phyloP scores from a whole-genome alignment of 1,284 basidiomycete genomes.

The Tylopilus orsonianus region DNA sequence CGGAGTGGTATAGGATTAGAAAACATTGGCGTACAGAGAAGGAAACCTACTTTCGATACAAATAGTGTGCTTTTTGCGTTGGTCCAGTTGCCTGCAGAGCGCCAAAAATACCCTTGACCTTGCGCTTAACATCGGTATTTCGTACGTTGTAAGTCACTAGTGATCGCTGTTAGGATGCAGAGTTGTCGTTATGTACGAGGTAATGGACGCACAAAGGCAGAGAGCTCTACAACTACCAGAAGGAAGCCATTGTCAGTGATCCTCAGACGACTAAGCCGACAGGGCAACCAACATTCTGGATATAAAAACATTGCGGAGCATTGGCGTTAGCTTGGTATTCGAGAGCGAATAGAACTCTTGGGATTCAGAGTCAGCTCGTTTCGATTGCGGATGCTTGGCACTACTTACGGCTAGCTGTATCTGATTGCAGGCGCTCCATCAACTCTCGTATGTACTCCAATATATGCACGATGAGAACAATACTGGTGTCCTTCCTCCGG shows the following conservation, averaged over 20 bases:
- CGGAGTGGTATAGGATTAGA: neutral
- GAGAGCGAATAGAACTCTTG: slow-evolving; percentile 20
- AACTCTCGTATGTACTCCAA: slow-evolving; percentile 15
- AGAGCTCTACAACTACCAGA: slow-evolving; percentile 25
- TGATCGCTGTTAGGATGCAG: neutral
- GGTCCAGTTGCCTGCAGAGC: slow-evolving; percentile 8
- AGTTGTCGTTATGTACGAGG: neutral
- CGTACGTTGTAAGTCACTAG: slow-evolving; percentile 25
- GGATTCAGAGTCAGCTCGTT: neutral
- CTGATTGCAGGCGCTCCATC: slow-evolving; percentile 18
- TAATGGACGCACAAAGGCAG: slow-evolving; percentile 27
- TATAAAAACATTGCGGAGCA: slow-evolving; percentile 23
- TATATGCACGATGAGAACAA: slow-evolving; percentile 8
- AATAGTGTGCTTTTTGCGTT: neutral
- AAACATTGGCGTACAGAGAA: neutral
- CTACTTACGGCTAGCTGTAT: slow-evolving; percentile 12
- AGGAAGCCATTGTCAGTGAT: slow-evolving; percentile 3
- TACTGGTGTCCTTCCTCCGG: slow-evolving; percentile 19
- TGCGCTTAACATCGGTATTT: neutral
- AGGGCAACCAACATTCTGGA: slow-evolving; percentile 27
- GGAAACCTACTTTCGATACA: slow-evolving; percentile 19
- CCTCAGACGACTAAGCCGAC: neutral
- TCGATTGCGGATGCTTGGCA: neutral
- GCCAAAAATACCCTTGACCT: slow-evolving; percentile 16
- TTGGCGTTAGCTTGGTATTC: slow-evolving; percentile 23